Evolutionary conservation across 345 rosid genomes (phyloP).

Genomic region (Citrus hindsii): DNA sequence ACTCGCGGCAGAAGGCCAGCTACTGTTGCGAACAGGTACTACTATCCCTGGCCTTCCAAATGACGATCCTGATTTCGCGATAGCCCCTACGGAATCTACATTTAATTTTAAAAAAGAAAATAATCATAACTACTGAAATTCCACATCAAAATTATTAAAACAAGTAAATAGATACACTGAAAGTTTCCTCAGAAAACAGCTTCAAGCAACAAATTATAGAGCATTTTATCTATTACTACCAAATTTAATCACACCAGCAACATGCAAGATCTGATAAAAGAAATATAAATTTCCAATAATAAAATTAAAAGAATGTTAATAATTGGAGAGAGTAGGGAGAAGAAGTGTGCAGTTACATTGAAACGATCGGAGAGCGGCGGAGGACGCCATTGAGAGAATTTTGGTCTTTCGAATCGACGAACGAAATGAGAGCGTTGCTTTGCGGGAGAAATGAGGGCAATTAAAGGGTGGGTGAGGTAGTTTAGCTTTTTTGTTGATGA

Average conservation of each 20-base stretch:
- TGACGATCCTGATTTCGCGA: slow-evolving; percentile 14
- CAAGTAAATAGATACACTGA: neutral
- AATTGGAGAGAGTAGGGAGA: slow-evolving; percentile 10
- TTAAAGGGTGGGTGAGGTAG: neutral
- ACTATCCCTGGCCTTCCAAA: slow-evolving; percentile 26
- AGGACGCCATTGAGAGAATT: slow-evolving; percentile 60
- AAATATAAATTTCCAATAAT: neutral
- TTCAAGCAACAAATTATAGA: neutral
- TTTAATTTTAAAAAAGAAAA: neutral
- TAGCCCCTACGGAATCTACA: slow-evolving; percentile 40
- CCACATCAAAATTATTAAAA: neutral
- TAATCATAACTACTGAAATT: no score
- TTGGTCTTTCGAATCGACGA: neutral
- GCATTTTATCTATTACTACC: neutral
- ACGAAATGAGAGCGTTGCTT: neutral
- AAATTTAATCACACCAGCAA: neutral
- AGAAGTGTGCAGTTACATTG: slow-evolving; percentile 40
- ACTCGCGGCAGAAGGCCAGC: slow-evolving; percentile 27
- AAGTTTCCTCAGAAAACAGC: neutral
- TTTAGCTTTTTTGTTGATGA: neutral
- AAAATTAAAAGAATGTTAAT: neutral
- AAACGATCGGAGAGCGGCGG: slow-evolving; percentile 60
- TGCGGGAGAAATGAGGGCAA: neutral
- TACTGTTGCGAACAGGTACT: slow-evolving; percentile 21
- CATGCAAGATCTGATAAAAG: neutral